phyloP scores from a whole-genome alignment of 2,329 filamentous ascomycete genomes.

The Xylaria sp. region DNA sequence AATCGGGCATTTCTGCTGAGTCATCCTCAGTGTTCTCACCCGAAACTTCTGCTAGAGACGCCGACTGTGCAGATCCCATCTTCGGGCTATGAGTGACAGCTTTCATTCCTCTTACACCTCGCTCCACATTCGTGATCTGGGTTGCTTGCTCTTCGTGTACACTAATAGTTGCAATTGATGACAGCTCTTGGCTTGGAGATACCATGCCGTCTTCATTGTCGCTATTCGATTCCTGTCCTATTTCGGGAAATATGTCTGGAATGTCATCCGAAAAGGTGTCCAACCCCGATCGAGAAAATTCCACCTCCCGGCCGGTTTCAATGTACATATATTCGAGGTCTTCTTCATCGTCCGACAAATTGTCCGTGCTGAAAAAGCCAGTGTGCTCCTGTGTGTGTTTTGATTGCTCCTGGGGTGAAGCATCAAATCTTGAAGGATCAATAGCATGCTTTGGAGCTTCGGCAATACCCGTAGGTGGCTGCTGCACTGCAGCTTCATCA shows the following conservation, averaged over 20 bases:
- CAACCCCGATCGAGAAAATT: background rate
- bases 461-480: background rate
- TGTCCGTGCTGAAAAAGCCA: conserved; percentile 36
- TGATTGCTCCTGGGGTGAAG: conserved; percentile 33
- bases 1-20: conserved; percentile 1
- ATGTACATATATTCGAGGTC: conserved; percentile 7
- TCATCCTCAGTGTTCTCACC: background rate
- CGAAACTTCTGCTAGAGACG: background rate
- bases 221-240: background rate
- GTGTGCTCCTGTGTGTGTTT: conserved; percentile 35
- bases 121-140: background rate
- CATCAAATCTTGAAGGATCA: conserved; percentile 3
- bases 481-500: background rate
- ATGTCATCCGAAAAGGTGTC: background rate
- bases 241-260: background rate
- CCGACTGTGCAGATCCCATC: background rate
- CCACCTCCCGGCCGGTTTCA: conserved; percentile 1
- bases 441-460: conserved; percentile 12
- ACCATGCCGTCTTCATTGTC: background rate
- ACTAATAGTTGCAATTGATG: background rate
- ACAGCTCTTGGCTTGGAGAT: background rate
- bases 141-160: background rate
- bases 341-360: conserved; percentile 14
- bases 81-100: background rate
- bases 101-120: background rate